Evolutionary conservation across 2,329 filamentous ascomycete species (phyloP).

Genomic region (Trichoderma sp.): DNA sequence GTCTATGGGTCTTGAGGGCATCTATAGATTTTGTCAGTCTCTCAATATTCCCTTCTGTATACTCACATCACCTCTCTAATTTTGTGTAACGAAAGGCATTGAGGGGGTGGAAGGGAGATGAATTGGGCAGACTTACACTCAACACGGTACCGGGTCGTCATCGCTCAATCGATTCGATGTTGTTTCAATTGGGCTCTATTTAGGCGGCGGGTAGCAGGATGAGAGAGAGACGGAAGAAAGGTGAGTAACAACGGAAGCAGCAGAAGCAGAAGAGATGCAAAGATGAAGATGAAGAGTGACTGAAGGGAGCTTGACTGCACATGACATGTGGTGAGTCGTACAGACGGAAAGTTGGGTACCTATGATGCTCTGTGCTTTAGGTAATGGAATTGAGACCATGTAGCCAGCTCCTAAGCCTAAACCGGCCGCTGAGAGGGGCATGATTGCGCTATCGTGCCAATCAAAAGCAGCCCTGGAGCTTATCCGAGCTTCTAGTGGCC

Average conservation of each 20-base stretch:
- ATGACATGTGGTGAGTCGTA: neutral
- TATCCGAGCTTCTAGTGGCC: neutral
- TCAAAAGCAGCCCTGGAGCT: neutral
- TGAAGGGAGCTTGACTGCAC: neutral
- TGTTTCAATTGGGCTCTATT: neutral
- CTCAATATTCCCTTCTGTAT: too few relatives aligned
- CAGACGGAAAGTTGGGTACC: neutral
- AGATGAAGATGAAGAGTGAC: neutral
- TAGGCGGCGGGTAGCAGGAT: neutral
- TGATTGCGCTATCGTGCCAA: neutral
- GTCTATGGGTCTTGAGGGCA: constrained; percentile 75
- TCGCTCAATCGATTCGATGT: constrained; percentile 29
- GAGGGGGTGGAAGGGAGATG: neutral
- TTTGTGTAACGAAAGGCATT: neutral
- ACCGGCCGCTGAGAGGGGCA: neutral
- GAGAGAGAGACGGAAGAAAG: neutral
- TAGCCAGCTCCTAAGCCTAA: neutral
- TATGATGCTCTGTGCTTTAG: neutral
- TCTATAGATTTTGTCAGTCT: constrained; percentile 40
- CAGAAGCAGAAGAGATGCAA: neutral
- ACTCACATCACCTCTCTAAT: neutral
- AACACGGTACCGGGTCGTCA: constrained; percentile 66
- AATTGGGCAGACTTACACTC: constrained; percentile 59
- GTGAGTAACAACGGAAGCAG: neutral
- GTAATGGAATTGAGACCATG: neutral